Evolutionary conservation across 2,329 filamentous ascomycete species (phyloP), one percentile per base, ranked within the genome.

Genomic region (Stenocarpella maydis): DNA sequence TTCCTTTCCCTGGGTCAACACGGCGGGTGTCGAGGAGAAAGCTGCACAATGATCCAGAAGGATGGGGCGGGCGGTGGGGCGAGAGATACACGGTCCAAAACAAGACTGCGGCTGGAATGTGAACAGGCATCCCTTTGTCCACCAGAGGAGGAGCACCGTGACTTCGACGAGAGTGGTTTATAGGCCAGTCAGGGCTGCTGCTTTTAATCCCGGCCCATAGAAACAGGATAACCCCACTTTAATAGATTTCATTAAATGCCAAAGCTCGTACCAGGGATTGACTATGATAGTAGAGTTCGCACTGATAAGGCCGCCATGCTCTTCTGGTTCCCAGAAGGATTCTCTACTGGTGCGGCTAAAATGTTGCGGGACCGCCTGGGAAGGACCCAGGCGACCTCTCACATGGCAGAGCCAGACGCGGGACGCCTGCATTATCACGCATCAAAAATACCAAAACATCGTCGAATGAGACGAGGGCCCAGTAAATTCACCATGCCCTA

Each of bases 351-450:
- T 47, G 50, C 26, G 64, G 50, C 50, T 55, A 52, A 55, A 49
- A 47, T 49, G 52, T 34, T 17, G 39, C 26, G 12, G 47, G 28
- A 41, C 21, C 21, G 24, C 21, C 28, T 26, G 21, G 49, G 45
- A 43, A 43, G 50, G 52, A 58, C 58, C 21, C 28, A 24, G 39
- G 31, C 5, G 17, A 58, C 6, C 41, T 43, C 26, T 58, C 41
- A 67, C 41, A 28, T 67, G 65, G 65, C 52, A 67, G 31, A 17
- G 50, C 26, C 41, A 28, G 14, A 15, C 12, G 39, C 24, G 34
- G 34, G 34, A 37, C 31, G 24, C 31, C 26, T 39, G 54, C 65
- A 68, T 70, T 49, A 65, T 52, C 55, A 49, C 55, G 65, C 64
- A 68, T 49, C 52, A 43, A 47, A 63, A 47, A 63, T 49, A 31